Evolutionary conservation across 2,329 filamentous ascomycete genomes (phyloP), one percentile per base, ranked within the genome.

Genomic region (Fonsecaea monophora): DNA sequence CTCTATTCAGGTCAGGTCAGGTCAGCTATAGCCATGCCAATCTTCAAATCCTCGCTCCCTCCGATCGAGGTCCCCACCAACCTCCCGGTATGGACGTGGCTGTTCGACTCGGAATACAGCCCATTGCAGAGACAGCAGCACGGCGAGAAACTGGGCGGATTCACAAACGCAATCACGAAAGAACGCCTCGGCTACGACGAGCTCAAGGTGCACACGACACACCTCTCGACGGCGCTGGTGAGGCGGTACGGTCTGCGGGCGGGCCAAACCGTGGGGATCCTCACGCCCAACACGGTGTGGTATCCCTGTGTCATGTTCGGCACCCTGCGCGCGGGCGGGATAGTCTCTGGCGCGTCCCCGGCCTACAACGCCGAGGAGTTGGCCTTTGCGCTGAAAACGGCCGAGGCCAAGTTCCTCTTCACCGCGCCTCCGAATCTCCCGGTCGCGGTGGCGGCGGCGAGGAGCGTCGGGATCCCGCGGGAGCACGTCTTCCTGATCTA

Each of bases 351-450:
- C 1, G 88, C 87, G 0, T 86, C 83, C 15, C 88, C 88, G 0
- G 88, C 87, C 0, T 90, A 90, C 75, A 89, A 86, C 21, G 81
- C 86, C 15, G 88, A 90, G 57, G 89, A 91, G 71, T 89, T 90
- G 85, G 84, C 83, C 0, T 89, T 89, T 75, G 87, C 87, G 1
- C 77, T 90, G 1, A 83, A 85, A 70, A 87, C 82, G 0, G 85
- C 82, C 0, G 78, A 84, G 37, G 84, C 85, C 1, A 87, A 83
- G 68, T 68, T 71, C 53, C 58, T 71, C 25, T 68, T 71, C 63
- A 71, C 70, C n/a, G 61, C 70, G 7, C 66, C 68, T 1, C 54
- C 57, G 7, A 66, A 56, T 15, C 82, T 88, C 76, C 79, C 84
- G 3, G 82, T 89, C 42, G 86, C 86, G 1, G 76, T 79, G 12